Percentiles rank a stretch among this genome's conserved stretches.
Evolutionary conservation across 1,284 basidiomycete species (phyloP).

Genomic region (Pisolithus thermaeus): DNA sequence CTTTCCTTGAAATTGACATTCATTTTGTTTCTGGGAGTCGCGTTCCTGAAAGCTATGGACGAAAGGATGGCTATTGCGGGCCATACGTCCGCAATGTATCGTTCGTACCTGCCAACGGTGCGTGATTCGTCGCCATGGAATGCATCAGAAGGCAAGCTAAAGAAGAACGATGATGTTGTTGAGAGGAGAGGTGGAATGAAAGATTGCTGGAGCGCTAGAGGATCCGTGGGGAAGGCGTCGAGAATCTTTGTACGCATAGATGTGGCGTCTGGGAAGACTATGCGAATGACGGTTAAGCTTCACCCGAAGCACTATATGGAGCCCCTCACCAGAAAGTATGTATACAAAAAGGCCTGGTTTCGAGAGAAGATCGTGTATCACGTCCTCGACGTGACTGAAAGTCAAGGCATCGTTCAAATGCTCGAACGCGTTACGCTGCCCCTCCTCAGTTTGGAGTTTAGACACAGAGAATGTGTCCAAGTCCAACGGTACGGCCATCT

Average conservation of each 20-base stretch:
- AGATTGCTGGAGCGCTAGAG: conserved; percentile 11
- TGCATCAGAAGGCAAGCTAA: conserved; percentile 14
- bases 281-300: neutral
- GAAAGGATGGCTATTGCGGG: conserved; percentile 12
- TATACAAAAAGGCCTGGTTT: neutral
- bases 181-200: conserved; percentile 13
- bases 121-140: conserved; percentile 8
- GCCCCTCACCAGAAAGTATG: neutral
- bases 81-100: conserved; percentile 16
- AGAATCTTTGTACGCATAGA: conserved; percentile 17
- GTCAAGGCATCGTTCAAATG: neutral
- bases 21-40: neutral
- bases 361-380: neutral
- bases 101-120: conserved; percentile 13
- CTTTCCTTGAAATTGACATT: neutral
- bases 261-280: conserved; percentile 14
- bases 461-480: neutral
- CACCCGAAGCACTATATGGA: neutral
- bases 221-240: conserved; percentile 15
- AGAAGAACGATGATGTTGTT: conserved; percentile 15
- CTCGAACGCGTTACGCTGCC: neutral
- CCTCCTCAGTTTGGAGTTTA: neutral
- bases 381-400: neutral
- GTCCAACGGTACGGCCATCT: neutral
- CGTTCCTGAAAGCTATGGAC: conserved; percentile 9